These are phyloP conservation scores for Lathyrus oleraceus DNA, from an alignment of 306 rosid species.

Conservation along the genomic window DNA sequence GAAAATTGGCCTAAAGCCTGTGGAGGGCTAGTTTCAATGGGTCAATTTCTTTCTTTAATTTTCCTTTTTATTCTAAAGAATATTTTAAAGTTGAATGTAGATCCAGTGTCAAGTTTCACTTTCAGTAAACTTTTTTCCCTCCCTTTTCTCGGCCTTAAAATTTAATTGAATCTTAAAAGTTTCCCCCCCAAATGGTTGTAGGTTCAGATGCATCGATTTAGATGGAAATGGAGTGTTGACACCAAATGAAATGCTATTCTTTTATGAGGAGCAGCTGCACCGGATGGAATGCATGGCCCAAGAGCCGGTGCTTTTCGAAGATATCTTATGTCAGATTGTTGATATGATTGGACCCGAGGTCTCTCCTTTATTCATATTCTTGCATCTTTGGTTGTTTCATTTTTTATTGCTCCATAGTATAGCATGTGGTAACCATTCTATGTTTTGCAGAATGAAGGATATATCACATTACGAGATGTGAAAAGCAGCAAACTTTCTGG, in stretches of 20 bases:
- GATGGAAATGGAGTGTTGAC: slow-evolving; percentile 97
- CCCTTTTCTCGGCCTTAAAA: not conserved
- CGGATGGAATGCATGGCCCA: slow-evolving; percentile 99
- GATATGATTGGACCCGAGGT: slow-evolving; percentile 99
- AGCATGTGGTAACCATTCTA: slow-evolving; percentile 29
- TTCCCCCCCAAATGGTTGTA: slow-evolving; percentile 27
- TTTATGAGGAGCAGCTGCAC: slow-evolving; percentile 98
- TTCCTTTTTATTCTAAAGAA: not conserved
- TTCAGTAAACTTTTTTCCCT: not conserved
- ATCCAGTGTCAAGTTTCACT: not conserved
- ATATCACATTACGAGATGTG: slow-evolving; percentile 70
- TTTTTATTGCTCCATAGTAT: slow-evolving; percentile 32
- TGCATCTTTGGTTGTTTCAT: slow-evolving; percentile 1
- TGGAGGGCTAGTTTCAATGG: not conserved
- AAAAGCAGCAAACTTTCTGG: slow-evolving; percentile 95
- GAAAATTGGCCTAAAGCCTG: not conserved
- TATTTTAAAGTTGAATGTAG: not conserved
- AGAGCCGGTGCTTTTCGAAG: slow-evolving; percentile 98
- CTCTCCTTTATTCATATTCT: slow-evolving; percentile 41
- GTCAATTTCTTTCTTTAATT: not conserved
- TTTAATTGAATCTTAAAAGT: not conserved
- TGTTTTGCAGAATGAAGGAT: slow-evolving; percentile 75
- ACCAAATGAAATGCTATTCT: slow-evolving; percentile 88
- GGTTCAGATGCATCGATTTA: slow-evolving; percentile 99
- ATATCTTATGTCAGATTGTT: slow-evolving; percentile 91